Conservation (phyloP, 257 asterid genomes). For the Apocynum venetum region DNA sequence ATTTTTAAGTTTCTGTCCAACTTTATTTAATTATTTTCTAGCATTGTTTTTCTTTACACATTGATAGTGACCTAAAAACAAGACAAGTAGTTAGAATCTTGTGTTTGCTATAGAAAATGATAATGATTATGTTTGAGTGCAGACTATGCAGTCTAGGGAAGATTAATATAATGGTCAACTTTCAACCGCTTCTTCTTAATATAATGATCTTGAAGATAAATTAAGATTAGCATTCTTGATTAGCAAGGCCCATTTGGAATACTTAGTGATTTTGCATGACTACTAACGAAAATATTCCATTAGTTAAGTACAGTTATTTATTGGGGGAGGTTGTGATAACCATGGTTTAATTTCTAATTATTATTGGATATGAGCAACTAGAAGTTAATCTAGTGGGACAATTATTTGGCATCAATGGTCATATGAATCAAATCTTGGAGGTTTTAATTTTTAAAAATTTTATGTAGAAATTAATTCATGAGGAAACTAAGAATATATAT, state of each 20-base stretch:
- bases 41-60: background rate
- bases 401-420: background rate
- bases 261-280: background rate
- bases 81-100: constrained; percentile 9
- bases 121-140: background rate
- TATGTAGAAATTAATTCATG: too few relatives aligned
- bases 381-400: background rate
- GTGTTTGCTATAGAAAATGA: background rate
- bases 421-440: too few relatives aligned
- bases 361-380: background rate
- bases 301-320: background rate
- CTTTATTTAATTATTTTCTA: background rate
- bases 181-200: background rate
- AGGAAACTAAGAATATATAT: too few relatives aligned
- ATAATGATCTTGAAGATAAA: background rate
- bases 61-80: background rate
- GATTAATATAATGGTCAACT: background rate
- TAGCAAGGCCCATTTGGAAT: background rate
- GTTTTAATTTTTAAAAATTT: too few relatives aligned
- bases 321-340: background rate
- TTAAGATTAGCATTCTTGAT: background rate
- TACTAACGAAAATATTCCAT: background rate
- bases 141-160: background rate
- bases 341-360: background rate
- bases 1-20: background rate